Conservation (phyloP, 768 basidiomycete genomes). For the Lyophyllum decastes region DNA sequence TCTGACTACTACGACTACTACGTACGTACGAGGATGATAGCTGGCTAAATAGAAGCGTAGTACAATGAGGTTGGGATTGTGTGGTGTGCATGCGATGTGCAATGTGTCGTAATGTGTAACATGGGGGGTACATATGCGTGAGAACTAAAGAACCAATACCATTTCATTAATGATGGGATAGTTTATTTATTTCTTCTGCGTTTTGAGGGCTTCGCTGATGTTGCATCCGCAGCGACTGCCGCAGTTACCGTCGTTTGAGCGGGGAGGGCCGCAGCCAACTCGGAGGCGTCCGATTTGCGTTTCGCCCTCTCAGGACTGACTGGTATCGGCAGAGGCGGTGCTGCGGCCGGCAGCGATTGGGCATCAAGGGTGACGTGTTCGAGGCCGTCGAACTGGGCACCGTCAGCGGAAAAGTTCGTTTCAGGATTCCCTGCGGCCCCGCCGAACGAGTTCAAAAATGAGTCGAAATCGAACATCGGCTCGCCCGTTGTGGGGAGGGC, state of each 20-base stretch:
- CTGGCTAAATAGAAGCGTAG: background rate
- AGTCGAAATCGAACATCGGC: constrained; percentile 16
- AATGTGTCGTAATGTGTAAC: background rate
- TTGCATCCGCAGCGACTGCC: background rate
- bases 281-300: constrained; percentile 20
- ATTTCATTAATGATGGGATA: background rate
- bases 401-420: background rate
- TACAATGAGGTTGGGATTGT: background rate
- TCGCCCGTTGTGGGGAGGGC: background rate
- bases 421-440: background rate
- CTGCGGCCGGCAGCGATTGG: background rate
- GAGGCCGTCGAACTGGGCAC: constrained; percentile 4
- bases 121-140: background rate
- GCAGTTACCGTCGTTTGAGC: background rate
- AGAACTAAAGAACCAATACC: background rate
- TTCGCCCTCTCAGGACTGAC: constrained; percentile 9
- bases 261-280: background rate
- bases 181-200: constrained; percentile 21
- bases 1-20: constrained; percentile 4
- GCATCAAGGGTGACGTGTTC: background rate
- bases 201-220: constrained; percentile 13
- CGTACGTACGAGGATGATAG: background rate
- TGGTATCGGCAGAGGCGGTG: background rate
- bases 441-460: constrained; percentile 16
- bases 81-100: background rate